A percentile compares a stretch with the other conserved stretches of the same genome.
Evolutionary conservation across 1,284 basidiomycete genomes (phyloP).

Genomic region (Leccinum subrobustum): DNA sequence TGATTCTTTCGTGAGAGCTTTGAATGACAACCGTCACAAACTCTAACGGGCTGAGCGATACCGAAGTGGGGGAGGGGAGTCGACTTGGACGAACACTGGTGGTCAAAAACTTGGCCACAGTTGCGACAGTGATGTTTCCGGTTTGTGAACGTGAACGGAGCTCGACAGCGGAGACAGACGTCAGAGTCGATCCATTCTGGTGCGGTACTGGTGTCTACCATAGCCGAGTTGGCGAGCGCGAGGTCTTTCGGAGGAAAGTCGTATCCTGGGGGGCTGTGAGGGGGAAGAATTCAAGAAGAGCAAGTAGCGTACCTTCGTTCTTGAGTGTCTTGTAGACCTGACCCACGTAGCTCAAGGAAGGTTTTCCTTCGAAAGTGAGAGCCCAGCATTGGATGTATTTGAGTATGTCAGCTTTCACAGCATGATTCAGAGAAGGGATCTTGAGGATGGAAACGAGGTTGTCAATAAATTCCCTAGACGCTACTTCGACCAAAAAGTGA

Average conservation of each 20-base stretch:
- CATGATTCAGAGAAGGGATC: conserved; percentile 69
- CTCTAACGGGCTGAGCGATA: conserved; percentile 89
- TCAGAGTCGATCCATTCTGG: conserved; percentile 98
- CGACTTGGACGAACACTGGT: conserved; percentile 85
- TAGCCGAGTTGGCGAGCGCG: conserved; percentile 66
- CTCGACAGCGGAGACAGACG: conserved; percentile 91
- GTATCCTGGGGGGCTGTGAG: conserved; percentile 50
- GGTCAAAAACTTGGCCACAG: conserved; percentile 96
- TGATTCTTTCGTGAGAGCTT: conserved; percentile 68
- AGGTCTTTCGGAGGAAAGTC: conserved; percentile 82
- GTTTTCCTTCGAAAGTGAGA: conserved; percentile 82
- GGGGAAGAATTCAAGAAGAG: background rate
- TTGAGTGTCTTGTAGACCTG: conserved; percentile 81
- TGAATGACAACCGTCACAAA: conserved; percentile 88
- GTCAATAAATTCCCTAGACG: conserved; percentile 92
- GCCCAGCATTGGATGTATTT: conserved; percentile 92
- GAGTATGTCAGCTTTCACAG: conserved; percentile 84
- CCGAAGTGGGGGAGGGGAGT: conserved; percentile 92
- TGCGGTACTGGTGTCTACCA: conserved; percentile 86
- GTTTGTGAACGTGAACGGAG: conserved; percentile 92
- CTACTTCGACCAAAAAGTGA: conserved; percentile 81
- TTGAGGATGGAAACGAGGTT: conserved; percentile 84
- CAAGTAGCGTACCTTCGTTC: conserved; percentile 57
- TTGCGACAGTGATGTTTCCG: conserved; percentile 99
- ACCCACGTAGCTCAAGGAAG: conserved; percentile 70